Base-by-base conservation (phyloP, 192 early-diverging fungal genomes). In the Chytriomyces sp. region DNA sequence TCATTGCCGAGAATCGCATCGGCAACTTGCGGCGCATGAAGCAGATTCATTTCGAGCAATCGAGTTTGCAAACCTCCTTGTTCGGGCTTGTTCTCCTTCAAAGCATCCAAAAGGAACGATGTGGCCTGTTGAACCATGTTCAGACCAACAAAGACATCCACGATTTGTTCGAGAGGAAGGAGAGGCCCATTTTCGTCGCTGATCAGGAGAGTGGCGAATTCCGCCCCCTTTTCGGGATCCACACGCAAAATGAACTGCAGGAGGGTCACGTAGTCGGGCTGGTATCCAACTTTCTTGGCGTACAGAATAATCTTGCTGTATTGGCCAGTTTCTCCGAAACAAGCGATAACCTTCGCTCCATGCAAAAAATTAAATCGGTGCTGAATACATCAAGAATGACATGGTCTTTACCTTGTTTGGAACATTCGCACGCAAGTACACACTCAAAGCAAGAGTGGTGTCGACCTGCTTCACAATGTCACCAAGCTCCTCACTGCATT, bases 41-140 rank as follows among this genome's bases (percentile, higher is more conserved):
- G 82, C 61, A 99, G 86, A 82, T 99, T 99, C 92, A 98, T 97
- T 85, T 99, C 97, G 35, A 99, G 89, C 67, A 98, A 86, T 62
- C 93, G 90, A 10, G 97, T 99, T 82, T 99, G 97, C 35, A 99
- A 85, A 50, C 91, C 92, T 28, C 87, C 96, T 43, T 99, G 95
- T 78, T 97, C 93, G 46, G 95, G 93, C 50, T 89, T 87, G 86
- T 99, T 93, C 50, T 92, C 93, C 85, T 98, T 97, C 71, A 99
- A 84, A 8, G 96, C 97, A 72, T 99, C 97, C 70, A 99, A 83
- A 72, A 99, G 80, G 89, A 98, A 99, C 11, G 95, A 92, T 20
- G 97, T 99, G 7, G 95, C 94, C 82, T 98, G 97, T 80, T 96
- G 97, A 35, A 99, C 91, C 88, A 97, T 89, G 84, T 94, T 96